Conservation (phyloP, 2,329 filamentous ascomycete species). For the Fusarium falciforme region DNA sequence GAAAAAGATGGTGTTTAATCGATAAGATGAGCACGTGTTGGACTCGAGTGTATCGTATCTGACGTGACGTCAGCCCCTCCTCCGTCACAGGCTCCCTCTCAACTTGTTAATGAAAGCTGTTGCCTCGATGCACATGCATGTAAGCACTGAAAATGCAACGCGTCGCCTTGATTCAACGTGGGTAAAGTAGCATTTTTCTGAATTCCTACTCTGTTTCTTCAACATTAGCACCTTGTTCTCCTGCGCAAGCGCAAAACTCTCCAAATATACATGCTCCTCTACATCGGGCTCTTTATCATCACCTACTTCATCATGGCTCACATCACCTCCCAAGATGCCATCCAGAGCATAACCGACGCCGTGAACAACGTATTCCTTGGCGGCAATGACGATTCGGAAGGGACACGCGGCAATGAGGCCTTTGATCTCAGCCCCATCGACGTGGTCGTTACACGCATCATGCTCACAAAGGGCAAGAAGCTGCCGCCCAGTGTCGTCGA, state of each 20-base stretch:
- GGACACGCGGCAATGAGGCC: not conserved
- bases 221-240: not conserved
- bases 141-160: constrained; percentile 16
- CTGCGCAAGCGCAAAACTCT: not conserved
- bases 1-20: not conserved
- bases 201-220: not conserved
- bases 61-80: constrained; percentile 26
- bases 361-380: not conserved
- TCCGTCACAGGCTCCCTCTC: not conserved
- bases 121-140: constrained; percentile 26
- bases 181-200: not conserved
- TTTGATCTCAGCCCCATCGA: constrained; percentile 58
- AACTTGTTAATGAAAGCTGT: constrained; percentile 11
- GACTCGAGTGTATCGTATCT: not conserved
- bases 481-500: constrained; percentile 68
- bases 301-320: constrained; percentile 43
- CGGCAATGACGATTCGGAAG: constrained; percentile 1
- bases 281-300: constrained; percentile 21
- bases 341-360: constrained; percentile 30
- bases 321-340: constrained; percentile 37
- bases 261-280: constrained; percentile 27
- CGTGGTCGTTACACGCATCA: constrained; percentile 60
- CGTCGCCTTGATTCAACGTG: constrained; percentile 22
- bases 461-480: constrained; percentile 56
- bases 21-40: constrained; percentile 33